Base-by-base conservation (phyloP, 2,329 filamentous ascomycete species). In the Elsinoe necatrix region DNA sequence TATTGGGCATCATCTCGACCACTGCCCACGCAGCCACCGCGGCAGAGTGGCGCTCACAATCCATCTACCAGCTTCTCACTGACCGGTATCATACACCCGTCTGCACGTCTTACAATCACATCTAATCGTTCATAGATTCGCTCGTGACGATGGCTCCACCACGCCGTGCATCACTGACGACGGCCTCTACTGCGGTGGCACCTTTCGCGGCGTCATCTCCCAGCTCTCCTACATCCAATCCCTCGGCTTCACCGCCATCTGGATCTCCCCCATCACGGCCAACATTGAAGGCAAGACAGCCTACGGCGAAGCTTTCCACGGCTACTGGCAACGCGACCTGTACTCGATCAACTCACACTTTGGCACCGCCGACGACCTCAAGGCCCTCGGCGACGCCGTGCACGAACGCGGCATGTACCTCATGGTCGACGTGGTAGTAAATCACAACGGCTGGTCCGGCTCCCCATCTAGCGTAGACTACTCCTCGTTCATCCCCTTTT, bases 151-250 rank as follows among this genome's bases (percentile, higher is more conserved):
- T 65, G 67, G 68, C 55, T 71, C 68, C 50, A 71, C 67, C 2
- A 68, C 71, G 5, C 51, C 64, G 9, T 74, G 72, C 58, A 65
- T 71, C 54, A 68, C 68, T 8, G 59, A 50, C 2, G 59, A 64
- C n/a, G 57, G 65, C 1, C 56, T 66, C 23, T 84, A 83, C 67
- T 85, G 83, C 61, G 81, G 81, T 39, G 83, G 83, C 14, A 81
- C 78, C 0, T 86, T 79, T 64, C 68, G 72, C 54, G 83, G 83
- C 5, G 73, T 85, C 27, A 73, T 77, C 61, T 74, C 78, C 59
- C 75, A 80, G 60, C 74, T 85, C 39, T 81, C 84, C 66, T 84
- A 84, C 65, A 84, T 85, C 65, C 73, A 80, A 63, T 75, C 75
- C 45, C 80, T 83, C 76, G 80, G 80, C 21, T 82, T 82, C 60